Base-by-base conservation (phyloP, 108 stramenopile genomes). In the Skeletonema tropicum region DNA sequence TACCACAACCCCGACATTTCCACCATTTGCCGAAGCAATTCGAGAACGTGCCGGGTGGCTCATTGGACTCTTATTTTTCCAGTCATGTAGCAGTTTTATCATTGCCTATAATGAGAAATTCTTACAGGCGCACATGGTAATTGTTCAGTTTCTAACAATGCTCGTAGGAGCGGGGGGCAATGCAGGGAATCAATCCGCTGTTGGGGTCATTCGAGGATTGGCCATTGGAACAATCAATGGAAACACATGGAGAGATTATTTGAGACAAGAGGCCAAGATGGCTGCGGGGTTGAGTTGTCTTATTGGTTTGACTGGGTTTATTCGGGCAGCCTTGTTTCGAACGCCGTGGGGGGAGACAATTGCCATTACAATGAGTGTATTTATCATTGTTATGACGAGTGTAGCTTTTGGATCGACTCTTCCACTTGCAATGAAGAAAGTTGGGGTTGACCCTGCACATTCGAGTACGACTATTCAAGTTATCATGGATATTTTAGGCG, bases 401-500 rank as follows among this genome's bases (percentile, higher is more conserved):
- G 85, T 95, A 11, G 82, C 83, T 9, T 63, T 97, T 58, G 96
- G 96, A 11, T 88, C 89, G 29, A 64, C 84, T 36, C 71, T 97
- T 55, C 96, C 96, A 3, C 68, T 97, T 68, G 81, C 58, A 12
- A 90, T 97, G 86, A 87, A 93, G 46, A 49, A 61, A 17, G 33
- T 89, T 36, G 92, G 92, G 15, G 83, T 97, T 60, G 96, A 97
- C 72, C 94, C 96, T 45, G 96, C 94, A 31, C 94, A 97, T 74
- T 85, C 87, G 21, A 86, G 83, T 41, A 97, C 96, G 9, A 88
- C 92, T 33, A 94, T 97, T 70, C 96, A 97, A 66, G 96, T 97
- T 2, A 64, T 95, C 26, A 97, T 97, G 96, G 96, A 97, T 76
- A 97, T 97, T 74, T 67, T 90, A 31, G 96, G 96, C 11, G 96